Conservation (phyloP, 768 basidiomycete genomes). For the Krasilnikovozyma curviuscula region DNA sequence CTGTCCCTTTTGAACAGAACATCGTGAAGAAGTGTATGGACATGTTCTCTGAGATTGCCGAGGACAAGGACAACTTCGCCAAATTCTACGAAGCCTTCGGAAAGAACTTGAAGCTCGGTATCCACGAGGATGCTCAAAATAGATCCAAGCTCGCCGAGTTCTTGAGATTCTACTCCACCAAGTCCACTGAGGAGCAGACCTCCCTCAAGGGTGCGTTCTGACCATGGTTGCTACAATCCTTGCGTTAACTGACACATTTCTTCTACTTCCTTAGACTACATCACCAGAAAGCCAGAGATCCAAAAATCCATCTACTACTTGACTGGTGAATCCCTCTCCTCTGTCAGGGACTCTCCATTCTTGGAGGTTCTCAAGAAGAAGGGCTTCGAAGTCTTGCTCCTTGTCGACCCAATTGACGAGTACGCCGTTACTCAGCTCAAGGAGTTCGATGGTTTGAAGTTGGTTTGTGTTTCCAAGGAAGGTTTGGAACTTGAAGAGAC, state of each 20-base stretch:
- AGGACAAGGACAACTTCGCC: conserved; percentile 82
- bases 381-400: conserved; percentile 91
- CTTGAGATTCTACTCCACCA: conserved; percentile 96
- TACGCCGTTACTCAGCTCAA: conserved; percentile 97
- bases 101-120: conserved; percentile 97
- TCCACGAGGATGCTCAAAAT: conserved; percentile 98
- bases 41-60: conserved; percentile 82
- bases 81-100: conserved; percentile 98
- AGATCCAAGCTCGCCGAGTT: conserved; percentile 98
- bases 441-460: conserved; percentile 96
- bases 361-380: conserved; percentile 98
- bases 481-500: conserved; percentile 98
- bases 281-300: conserved; percentile 96
- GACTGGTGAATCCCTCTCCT: conserved; percentile 86
- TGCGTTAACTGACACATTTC: not conserved
- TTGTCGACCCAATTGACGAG: conserved; percentile 97
- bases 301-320: conserved; percentile 99
- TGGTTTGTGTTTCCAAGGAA: conserved; percentile 95
- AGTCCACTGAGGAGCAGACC: conserved; percentile 68
- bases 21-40: conserved; percentile 45
- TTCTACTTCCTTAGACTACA: conserved; percentile 50
- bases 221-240: not conserved
- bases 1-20: conserved; percentile 1
- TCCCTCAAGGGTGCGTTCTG: conserved; percentile 67
- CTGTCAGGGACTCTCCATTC: conserved; percentile 89